Evolutionary conservation across 1,284 basidiomycete genomes (phyloP), one percentile per base, ranked within the genome.

Genomic region (Boletellus sp.): DNA sequence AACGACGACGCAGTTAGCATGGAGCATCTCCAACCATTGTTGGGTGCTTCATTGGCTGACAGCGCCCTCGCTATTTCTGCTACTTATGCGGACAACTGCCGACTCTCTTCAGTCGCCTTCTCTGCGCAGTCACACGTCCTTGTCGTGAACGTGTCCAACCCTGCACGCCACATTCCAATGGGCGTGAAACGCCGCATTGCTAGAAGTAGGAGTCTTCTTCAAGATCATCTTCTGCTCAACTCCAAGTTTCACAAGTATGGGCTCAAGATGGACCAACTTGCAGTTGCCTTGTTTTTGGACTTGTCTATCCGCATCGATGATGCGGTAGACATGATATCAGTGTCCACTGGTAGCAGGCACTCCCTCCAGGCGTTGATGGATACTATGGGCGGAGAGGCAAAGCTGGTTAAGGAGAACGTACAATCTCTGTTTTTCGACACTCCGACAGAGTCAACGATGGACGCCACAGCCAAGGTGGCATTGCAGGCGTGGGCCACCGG

Each of bases 281-380:
- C 74, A 0, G 57, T 72, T 3, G 64, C 74, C 3, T 62, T 83
- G 16, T 70, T 63, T 58, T 46, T 59, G n/a, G 77, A 82, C 42
- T 56, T 71, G 10, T 62, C 61, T 0, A 41, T 80, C 5, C 66
- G 65, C 21, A 64, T 82, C 19, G 52, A 58, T 10, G 60, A 66
- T 21, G 79, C 69, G 0, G 64, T 81, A 15, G 78, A 82, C 53
- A 60, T 83, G 41, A 63, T 80, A 26, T 76, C 77, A 0, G 52
- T 62, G 5, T 24, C 49, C 15, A 44, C 5, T 1, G 30, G 24
- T 42, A 41, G 56, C 18, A 70, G 74, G 16, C 58, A 69, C 3
- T 74, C 74, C 2, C 48, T 71, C 3, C 51, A 64, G 2, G 72
- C 75, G 3, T 58, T 76, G 52, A 64, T 74, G 59, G 58, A 62